phyloP scores from a whole-genome alignment of 345 rosid species.

The Salix dunnii region DNA sequence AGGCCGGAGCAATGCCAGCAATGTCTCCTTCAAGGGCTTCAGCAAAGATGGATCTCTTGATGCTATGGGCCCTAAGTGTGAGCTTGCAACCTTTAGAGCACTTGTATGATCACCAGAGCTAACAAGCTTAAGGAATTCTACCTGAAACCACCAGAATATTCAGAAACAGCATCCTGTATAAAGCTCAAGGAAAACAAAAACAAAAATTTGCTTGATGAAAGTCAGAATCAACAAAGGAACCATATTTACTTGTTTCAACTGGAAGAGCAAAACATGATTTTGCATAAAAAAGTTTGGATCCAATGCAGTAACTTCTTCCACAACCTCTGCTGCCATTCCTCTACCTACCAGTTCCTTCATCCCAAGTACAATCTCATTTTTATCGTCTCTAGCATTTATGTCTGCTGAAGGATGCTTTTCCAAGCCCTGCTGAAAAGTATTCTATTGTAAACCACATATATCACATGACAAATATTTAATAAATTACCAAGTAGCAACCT shows the following conservation, averaged over 20 bases:
- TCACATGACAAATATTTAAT: background rate
- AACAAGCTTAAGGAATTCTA: constrained; percentile 81
- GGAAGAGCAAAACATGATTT: constrained; percentile 68
- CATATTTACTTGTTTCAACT: constrained; percentile 74
- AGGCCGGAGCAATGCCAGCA: constrained; percentile 66
- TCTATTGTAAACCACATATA: constrained; percentile 9
- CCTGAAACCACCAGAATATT: constrained; percentile 39
- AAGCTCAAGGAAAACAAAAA: background rate
- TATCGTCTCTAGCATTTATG: constrained; percentile 37
- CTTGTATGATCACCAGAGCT: constrained; percentile 65
- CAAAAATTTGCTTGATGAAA: background rate
- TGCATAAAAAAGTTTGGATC: constrained; percentile 69
- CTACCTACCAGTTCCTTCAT: constrained; percentile 75
- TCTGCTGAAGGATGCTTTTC: constrained; percentile 23
- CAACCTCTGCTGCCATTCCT: constrained; percentile 89
- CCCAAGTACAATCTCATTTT: constrained; percentile 63
- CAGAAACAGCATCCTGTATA: background rate
- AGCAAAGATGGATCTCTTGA: constrained; percentile 56
- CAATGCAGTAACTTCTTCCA: constrained; percentile 60
- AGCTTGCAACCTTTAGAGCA: constrained; percentile 80
- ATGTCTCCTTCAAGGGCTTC: constrained; percentile 86
- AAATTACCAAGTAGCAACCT: constrained; percentile 31
- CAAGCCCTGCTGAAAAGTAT: constrained; percentile 30
- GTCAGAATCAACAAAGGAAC: background rate
- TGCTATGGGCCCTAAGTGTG: constrained; percentile 89